Conservation (phyloP, 768 basidiomycete genomes). For the Termitomyces titanicus region DNA sequence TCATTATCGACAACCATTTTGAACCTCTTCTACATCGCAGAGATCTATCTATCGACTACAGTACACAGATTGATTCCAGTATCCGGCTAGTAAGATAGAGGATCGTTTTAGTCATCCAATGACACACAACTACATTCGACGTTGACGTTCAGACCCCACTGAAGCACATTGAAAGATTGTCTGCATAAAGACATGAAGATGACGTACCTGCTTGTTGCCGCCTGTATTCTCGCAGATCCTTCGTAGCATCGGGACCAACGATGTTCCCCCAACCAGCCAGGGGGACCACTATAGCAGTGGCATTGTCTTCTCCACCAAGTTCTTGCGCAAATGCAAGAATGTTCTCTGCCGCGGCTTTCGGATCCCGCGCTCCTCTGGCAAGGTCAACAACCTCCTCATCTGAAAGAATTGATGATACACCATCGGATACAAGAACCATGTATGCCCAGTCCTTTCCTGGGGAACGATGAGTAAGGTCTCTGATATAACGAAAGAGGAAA, state of each 20-base stretch:
- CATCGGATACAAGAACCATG: constrained; percentile 88
- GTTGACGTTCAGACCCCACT: constrained; percentile 68
- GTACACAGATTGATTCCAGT: neutral
- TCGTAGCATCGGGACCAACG: constrained; percentile 76
- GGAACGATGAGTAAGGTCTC: neutral
- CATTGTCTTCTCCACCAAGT: constrained; percentile 86
- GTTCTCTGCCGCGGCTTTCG: constrained; percentile 74
- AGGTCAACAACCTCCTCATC: constrained; percentile 96
- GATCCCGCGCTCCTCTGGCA: constrained; percentile 64
- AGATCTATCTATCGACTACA: neutral
- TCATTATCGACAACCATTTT: neutral
- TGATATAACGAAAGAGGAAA: neutral
- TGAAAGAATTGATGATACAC: constrained; percentile 85
- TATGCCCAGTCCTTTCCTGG: constrained; percentile 83
- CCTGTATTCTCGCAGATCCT: constrained; percentile 79
- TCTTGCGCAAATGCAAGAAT: constrained; percentile 89
- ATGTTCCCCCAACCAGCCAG: constrained; percentile 89
- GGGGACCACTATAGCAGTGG: constrained; percentile 87
- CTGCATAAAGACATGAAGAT: neutral
- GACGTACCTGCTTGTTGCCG: constrained; percentile 56
- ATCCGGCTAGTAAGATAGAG: neutral
- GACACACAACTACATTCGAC: constrained; percentile 46
- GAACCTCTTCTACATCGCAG: too few species aligned
- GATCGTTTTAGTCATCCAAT: neutral
- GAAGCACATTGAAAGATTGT: neutral